Percentiles rank a stretch among this genome's conserved stretches.
Evolutionary conservation across 768 basidiomycete genomes (phyloP).

Genomic region (Pulveroboletus ravenelii): DNA sequence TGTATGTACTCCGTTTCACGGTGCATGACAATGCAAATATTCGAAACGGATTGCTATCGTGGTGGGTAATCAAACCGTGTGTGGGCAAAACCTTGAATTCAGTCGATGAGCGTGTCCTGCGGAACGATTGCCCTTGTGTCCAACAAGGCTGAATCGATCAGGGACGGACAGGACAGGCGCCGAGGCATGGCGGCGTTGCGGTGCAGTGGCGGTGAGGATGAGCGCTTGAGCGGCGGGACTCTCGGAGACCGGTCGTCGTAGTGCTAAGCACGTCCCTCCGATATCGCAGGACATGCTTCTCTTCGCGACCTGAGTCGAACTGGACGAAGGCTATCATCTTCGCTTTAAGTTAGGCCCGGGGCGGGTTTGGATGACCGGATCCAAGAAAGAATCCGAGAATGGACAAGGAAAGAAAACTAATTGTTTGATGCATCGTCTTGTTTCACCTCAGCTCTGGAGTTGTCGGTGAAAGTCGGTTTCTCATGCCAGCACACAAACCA

Average conservation of each 20-base stretch:
- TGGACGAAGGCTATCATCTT: slow-evolving; percentile 25
- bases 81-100: too few relatives aligned
- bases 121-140: not conserved
- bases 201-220: too few relatives aligned
- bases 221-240: too few relatives aligned
- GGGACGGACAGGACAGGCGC: too few relatives aligned
- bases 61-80: too few relatives aligned
- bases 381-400: slow-evolving; percentile 17
- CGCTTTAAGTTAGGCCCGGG: slow-evolving; percentile 12
- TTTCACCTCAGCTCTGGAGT: slow-evolving; percentile 15
- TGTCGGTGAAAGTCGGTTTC: slow-evolving; percentile 15
- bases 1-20: not conserved
- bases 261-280: not conserved
- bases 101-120: not conserved
- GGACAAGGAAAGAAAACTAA: slow-evolving; percentile 1
- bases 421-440: slow-evolving; percentile 5
- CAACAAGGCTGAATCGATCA: not conserved
- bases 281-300: slow-evolving; percentile 6
- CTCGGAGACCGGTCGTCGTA: too few relatives aligned
- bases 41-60: too few relatives aligned
- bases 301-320: slow-evolving; percentile 10
- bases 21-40: too few relatives aligned
- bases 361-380: slow-evolving; percentile 1
- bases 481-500: slow-evolving; percentile 11
- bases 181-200: too few relatives aligned